Evolutionary conservation across 495 filamentous ascomycete genomes (phyloP).

Genomic region (Schizothecium vesticola): DNA sequence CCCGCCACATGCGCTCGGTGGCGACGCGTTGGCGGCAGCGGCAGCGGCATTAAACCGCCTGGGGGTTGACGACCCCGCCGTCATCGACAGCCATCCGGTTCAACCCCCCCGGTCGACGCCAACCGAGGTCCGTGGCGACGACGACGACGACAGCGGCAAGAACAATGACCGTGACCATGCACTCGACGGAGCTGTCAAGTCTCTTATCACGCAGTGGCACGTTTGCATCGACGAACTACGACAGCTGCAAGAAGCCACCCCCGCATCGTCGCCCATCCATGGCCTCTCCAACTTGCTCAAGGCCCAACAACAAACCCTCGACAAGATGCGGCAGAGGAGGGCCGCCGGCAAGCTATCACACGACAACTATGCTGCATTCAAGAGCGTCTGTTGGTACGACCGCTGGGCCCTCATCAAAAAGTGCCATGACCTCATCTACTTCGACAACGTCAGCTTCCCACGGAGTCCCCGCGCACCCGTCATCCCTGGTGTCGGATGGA

Average conservation of each 20-base stretch:
- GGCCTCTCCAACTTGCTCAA: slow-evolving; percentile 23
- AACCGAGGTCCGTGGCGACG: background rate
- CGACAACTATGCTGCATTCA: slow-evolving; percentile 26
- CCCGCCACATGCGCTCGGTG: background rate
- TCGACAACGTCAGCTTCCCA: slow-evolving; percentile 30
- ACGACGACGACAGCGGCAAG: background rate
- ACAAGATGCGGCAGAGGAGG: slow-evolving; percentile 22
- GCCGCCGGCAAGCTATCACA: slow-evolving; percentile 10
- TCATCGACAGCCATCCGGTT: background rate
- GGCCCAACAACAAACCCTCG: slow-evolving; percentile 27
- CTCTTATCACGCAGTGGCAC: slow-evolving; percentile 21
- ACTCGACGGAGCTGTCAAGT: slow-evolving; percentile 1
- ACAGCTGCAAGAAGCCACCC: slow-evolving; percentile 17
- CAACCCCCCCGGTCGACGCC: background rate
- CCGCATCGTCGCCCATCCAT: slow-evolving; percentile 15
- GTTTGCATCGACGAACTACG: slow-evolving; percentile 24
- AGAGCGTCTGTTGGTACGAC: slow-evolving; percentile 29
- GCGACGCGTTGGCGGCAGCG: background rate
- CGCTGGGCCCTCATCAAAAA: slow-evolving; percentile 28
- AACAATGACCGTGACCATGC: background rate
- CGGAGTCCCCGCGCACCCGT: slow-evolving; percentile 23
- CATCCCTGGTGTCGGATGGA: slow-evolving; percentile 16
- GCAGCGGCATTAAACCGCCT: background rate
- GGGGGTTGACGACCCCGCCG: background rate
- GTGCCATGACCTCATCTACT: slow-evolving; percentile 23